phyloP scores from a whole-genome alignment of 164 flowering plant species.

The Aristolochia fimbriata region DNA sequence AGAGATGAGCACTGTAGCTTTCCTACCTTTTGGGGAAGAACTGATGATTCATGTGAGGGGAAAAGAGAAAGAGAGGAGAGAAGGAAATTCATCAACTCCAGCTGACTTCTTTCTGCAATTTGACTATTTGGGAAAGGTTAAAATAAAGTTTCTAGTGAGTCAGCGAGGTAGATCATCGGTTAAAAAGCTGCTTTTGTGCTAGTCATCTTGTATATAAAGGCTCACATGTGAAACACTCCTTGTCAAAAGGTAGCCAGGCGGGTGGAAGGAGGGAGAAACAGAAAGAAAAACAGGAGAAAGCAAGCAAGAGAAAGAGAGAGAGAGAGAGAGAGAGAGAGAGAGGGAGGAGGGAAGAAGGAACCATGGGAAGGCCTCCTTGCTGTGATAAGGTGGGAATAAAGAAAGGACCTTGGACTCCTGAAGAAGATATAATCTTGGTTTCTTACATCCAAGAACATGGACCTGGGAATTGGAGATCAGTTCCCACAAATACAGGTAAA shows the following conservation, averaged over 20 bases:
- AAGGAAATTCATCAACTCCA: constrained; percentile 9
- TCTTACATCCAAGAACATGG: constrained; percentile 75
- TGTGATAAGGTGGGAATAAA: constrained; percentile 79
- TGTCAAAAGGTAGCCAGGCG: constrained; percentile 8
- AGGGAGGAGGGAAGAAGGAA: not conserved
- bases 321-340: constrained; percentile 6
- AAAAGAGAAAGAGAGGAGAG: constrained; percentile 6
- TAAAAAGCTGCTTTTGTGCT: constrained; percentile 6
- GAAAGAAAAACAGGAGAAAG: not conserved
- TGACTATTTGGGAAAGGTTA: constrained; percentile 8
- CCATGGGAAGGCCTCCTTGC: constrained; percentile 75
- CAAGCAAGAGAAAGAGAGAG: not conserved
- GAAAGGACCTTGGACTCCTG: constrained; percentile 99
- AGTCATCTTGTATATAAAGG: constrained; percentile 23
- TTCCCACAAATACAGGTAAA: constrained; percentile 28
- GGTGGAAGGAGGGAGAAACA: not conserved
- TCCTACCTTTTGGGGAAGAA: constrained; percentile 10
- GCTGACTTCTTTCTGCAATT: constrained; percentile 16
- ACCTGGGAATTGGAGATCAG: constrained; percentile 35
- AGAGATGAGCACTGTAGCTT: too few species aligned
- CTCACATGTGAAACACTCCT: constrained; percentile 18
- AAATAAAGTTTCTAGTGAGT: constrained; percentile 18
- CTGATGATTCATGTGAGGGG: constrained; percentile 26
- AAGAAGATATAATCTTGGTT: constrained; percentile 45
- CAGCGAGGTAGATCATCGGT: constrained; percentile 22